Evolutionary conservation across 352 stramenopile species (phyloP).

Genomic region (Phytopythium montanum): DNA sequence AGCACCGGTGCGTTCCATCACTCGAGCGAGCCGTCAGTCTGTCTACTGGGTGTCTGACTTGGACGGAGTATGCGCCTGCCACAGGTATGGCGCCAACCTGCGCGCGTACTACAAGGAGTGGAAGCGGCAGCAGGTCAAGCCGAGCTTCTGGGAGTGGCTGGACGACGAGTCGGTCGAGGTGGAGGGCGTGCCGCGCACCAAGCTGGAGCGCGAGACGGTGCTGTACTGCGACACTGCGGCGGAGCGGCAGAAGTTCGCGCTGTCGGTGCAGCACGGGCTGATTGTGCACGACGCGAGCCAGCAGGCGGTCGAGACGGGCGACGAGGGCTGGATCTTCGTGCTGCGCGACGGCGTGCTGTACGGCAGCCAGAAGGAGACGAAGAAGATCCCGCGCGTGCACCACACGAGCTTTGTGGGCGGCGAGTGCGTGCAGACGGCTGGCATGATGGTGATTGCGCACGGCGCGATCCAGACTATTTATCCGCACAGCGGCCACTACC

Average conservation of each 20-base stretch:
- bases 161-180: slow-evolving; percentile 85
- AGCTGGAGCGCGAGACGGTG: slow-evolving; percentile 94
- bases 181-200: slow-evolving; percentile 84
- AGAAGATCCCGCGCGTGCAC: slow-evolving; percentile 93
- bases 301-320: slow-evolving; percentile 87
- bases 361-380: slow-evolving; percentile 93
- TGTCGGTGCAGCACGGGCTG: slow-evolving; percentile 64
- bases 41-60: no score
- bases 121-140: slow-evolving; percentile 78
- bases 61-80: no score
- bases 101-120: slow-evolving; percentile 97
- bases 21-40: no score
- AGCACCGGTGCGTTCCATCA: slow-evolving; percentile 56
- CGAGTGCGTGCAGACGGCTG: slow-evolving; percentile 95
- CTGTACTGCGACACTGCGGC: slow-evolving; percentile 91
- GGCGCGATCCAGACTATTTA: slow-evolving; percentile 93
- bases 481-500: slow-evolving; percentile 97
- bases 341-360: slow-evolving; percentile 94
- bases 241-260: slow-evolving; percentile 88
- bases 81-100: slow-evolving; percentile 95
- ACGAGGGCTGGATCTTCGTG: slow-evolving; percentile 97
- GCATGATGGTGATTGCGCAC: slow-evolving; percentile 94
- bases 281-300: slow-evolving; percentile 61
- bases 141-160: slow-evolving; percentile 89
- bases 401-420: slow-evolving; percentile 97